Evolutionary conservation across 768 basidiomycete genomes (phyloP).

Genomic region (Galerina marginata): DNA sequence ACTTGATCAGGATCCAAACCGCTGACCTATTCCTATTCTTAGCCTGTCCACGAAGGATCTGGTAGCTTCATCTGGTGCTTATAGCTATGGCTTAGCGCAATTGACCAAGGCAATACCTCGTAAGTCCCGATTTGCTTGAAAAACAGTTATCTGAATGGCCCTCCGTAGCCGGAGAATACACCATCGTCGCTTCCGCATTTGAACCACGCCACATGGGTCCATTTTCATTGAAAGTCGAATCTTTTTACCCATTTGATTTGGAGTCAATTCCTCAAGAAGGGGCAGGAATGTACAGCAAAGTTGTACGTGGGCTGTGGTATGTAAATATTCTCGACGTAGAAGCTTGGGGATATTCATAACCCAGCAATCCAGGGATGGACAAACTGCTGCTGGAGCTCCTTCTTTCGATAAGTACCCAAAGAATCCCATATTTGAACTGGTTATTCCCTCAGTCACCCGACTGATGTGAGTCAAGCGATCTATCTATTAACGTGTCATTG

Average conservation of each 20-base stretch:
- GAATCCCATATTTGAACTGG: conserved; percentile 75
- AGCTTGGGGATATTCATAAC: background rate
- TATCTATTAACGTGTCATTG: background rate
- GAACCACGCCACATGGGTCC: conserved; percentile 71
- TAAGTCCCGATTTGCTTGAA: conserved; percentile 33
- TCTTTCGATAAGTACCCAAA: conserved; percentile 63
- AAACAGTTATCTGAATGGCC: conserved; percentile 1
- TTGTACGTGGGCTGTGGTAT: conserved; percentile 76
- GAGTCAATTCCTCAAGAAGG: conserved; percentile 81
- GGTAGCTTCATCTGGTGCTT: conserved; percentile 76
- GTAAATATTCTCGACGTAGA: conserved; percentile 20
- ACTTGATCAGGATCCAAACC: background rate
- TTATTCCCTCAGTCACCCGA: conserved; percentile 54
- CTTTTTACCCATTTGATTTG: conserved; percentile 65
- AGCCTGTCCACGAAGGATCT: conserved; percentile 73
- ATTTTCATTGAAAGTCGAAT: conserved; percentile 69
- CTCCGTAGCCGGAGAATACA: conserved; percentile 76
- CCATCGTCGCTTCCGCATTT: conserved; percentile 84
- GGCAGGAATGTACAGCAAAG: conserved; percentile 85
- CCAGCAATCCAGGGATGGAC: conserved; percentile 48
- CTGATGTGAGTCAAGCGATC: conserved; percentile 52
- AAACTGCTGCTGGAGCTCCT: conserved; percentile 72
- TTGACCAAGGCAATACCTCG: conserved; percentile 57
- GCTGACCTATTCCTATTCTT: background rate
- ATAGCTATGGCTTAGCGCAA: conserved; percentile 77